Base-by-base conservation (phyloP, 2,329 filamentous ascomycete genomes). In the Fusarium irregulare region DNA sequence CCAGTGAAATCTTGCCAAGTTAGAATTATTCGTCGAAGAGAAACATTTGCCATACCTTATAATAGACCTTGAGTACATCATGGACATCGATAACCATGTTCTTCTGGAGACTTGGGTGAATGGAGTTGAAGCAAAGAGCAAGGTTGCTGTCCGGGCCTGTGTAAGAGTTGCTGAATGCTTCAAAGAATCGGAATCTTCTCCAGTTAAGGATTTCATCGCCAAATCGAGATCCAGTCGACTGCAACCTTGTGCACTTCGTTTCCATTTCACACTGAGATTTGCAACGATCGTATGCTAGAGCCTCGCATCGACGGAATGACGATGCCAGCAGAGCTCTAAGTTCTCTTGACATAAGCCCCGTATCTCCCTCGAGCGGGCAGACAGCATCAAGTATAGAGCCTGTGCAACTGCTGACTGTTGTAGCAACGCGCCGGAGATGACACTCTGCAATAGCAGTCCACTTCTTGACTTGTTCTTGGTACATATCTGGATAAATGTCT, bases 31-130 rank as follows among this genome's bases (percentile, higher is more conserved):
- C 30, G 13, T 30, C 7, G 7, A 30, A 30, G 30, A 14, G 30
- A 14, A 30, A 25, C 25, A 25, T 25, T 25, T 25, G 25, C 25
- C 21, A 9, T 34, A 80, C 78, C 70, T 80, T 69, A 42, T 81
- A 81, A 20, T 82, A 82, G 0, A 78, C 77, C 32, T 78, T 79
- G 12, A 81, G 67, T 2, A 79, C 64, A 32, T 81, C 79, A 30
- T 82, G 79, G 0, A 81, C 76, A 18, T 80, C 77, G 7, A 78
- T 45, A 12, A 75, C 58, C 54, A 77, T 79, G 40, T 78, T 80
- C 10, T 75, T 64, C 4, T 51, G 10, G 2, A 68, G 37, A 3
- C 58, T 70, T 0, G 64, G 67, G 3, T 72, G 72, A 1, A 66
- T 47, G 0, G 57, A 49, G 1, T 66, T 44, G 8, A 71, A 74